phyloP scores from a whole-genome alignment of 768 basidiomycete species.

The Lentinula edodes region DNA sequence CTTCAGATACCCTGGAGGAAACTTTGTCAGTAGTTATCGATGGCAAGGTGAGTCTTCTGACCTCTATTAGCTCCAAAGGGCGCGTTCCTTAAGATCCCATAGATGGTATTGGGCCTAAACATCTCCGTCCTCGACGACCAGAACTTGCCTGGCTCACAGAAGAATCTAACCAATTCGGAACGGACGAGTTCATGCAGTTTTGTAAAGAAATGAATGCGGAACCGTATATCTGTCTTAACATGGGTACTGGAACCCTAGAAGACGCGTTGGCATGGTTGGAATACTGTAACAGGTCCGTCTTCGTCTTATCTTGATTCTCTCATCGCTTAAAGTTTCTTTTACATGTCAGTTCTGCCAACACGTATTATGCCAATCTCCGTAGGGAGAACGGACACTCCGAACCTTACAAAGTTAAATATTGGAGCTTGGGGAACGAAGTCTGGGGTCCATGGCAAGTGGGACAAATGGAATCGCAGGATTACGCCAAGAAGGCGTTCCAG shows the following conservation, averaged over 20 bases:
- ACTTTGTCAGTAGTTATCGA: constrained; percentile 50
- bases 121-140: constrained; percentile 43
- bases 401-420: constrained; percentile 48
- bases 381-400: constrained; percentile 52
- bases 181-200: constrained; percentile 53
- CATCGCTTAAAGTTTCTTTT: background rate
- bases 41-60: constrained; percentile 35
- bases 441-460: constrained; percentile 51
- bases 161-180: constrained; percentile 59
- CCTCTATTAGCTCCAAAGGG: background rate
- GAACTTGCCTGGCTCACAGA: constrained; percentile 59
- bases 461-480: constrained; percentile 49
- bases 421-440: constrained; percentile 49
- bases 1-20: constrained; percentile 51
- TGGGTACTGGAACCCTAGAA: constrained; percentile 59
- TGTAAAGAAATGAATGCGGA: constrained; percentile 45
- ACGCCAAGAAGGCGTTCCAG: constrained; percentile 48
- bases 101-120: constrained; percentile 52
- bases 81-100: background rate
- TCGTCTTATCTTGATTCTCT: background rate
- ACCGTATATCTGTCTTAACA: constrained; percentile 57
- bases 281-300: constrained; percentile 49
- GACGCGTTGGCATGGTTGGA: constrained; percentile 59
- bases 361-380: constrained; percentile 51
- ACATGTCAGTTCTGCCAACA: constrained; percentile 26